A percentile compares a stretch with the other conserved stretches of the same genome.
phyloP scores from a whole-genome alignment of 1,284 basidiomycete species.

The Fomitopsis pinicola region DNA sequence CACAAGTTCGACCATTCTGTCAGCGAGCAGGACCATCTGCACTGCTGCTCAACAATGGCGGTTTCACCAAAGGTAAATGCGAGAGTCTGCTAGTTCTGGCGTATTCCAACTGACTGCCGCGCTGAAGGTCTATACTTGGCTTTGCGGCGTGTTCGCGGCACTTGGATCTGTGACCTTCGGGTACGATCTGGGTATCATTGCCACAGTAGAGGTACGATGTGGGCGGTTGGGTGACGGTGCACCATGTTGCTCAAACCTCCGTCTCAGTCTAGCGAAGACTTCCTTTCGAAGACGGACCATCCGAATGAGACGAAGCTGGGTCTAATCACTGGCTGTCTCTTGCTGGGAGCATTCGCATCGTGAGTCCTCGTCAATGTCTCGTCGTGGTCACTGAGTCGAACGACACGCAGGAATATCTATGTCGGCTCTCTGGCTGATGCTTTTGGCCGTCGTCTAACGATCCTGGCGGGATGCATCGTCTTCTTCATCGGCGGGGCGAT shows the following conservation, averaged over 20 bases:
- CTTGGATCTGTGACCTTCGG: constrained; percentile 32
- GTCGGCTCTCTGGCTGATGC: constrained; percentile 21
- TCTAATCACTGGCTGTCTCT: constrained; percentile 32
- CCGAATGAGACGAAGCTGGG: constrained; percentile 33
- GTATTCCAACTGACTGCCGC: not conserved
- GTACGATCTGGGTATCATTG: constrained; percentile 38
- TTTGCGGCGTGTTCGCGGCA: constrained; percentile 56
- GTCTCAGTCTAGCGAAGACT: constrained; percentile 22
- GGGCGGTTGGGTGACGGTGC: constrained; percentile 4
- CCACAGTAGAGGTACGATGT: constrained; percentile 36
- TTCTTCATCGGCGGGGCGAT: constrained; percentile 51
- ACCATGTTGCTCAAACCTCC: not conserved
- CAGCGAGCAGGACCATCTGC: no score
- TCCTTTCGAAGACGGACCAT: constrained; percentile 24
- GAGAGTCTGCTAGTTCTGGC: not conserved
- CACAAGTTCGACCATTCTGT: no score
- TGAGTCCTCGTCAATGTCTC: constrained; percentile 3
- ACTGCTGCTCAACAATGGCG: constrained; percentile 7
- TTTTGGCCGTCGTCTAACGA: constrained; percentile 26
- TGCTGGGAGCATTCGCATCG: constrained; percentile 30
- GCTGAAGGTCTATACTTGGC: constrained; percentile 49
- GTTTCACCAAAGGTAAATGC: constrained; percentile 19
- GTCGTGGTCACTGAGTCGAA: constrained; percentile 2
- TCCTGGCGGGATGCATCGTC: constrained; percentile 32
- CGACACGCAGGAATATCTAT: constrained; percentile 36